Percentiles rank a stretch among this genome's conserved stretches.
phyloP scores from a whole-genome alignment of 495 filamentous ascomycete genomes.

The Aspergillus baeticus region DNA sequence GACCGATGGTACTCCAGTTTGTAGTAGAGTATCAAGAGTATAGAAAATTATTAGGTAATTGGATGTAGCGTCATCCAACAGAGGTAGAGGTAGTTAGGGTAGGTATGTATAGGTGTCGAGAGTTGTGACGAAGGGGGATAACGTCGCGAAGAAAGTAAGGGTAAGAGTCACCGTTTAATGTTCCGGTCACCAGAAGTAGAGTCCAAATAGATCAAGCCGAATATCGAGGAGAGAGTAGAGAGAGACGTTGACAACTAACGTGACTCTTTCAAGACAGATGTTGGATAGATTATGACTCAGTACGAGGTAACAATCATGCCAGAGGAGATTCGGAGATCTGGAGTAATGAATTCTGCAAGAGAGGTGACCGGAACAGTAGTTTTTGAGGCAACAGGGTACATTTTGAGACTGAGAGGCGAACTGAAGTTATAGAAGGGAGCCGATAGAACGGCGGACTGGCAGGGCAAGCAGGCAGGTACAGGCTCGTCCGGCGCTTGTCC shows the following conservation, averaged over 20 bases:
- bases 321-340: slow-evolving; percentile 23
- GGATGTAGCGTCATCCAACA: slow-evolving; percentile 13
- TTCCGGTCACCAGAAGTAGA: slow-evolving; percentile 29
- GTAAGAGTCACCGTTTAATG: slow-evolving; percentile 18
- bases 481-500: slow-evolving; percentile 19
- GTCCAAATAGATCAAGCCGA: slow-evolving; percentile 25
- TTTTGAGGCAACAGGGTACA: slow-evolving; percentile 31
- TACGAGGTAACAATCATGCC: slow-evolving; percentile 24
- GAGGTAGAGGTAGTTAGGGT: not conserved
- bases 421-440: slow-evolving; percentile 21
- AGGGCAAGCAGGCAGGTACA: slow-evolving; percentile 25
- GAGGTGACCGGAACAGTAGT: slow-evolving; percentile 31
- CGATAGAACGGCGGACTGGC: slow-evolving; percentile 25
- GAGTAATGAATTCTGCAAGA: slow-evolving; percentile 26
- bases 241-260: slow-evolving; percentile 18
- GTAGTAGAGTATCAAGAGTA: slow-evolving; percentile 26
- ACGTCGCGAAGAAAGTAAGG: slow-evolving; percentile 3
- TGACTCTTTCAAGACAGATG: slow-evolving; percentile 18
- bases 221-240: slow-evolving; percentile 13
- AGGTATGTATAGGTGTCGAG: slow-evolving; percentile 6
- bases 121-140: slow-evolving; percentile 1
- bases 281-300: slow-evolving; percentile 19
- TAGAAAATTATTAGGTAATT: slow-evolving; percentile 2
- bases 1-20: slow-evolving; percentile 35
- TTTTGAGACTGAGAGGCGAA: slow-evolving; percentile 25